Base-by-base conservation (phyloP, 495 filamentous ascomycete genomes). In the Aspergillus haitiensis region DNA sequence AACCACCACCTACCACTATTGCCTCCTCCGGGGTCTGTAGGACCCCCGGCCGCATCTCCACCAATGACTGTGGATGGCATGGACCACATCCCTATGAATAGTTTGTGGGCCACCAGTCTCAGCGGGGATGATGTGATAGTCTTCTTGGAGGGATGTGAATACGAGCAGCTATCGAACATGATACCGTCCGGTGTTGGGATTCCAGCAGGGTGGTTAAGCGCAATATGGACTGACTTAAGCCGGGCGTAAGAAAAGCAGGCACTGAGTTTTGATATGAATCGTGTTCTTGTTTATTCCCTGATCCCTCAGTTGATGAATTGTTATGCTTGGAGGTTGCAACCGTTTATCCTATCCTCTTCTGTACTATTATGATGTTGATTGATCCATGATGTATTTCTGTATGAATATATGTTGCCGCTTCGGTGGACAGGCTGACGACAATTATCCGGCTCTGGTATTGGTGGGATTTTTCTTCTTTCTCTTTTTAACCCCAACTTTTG, bases 111-210 rank as follows among this genome's bases (percentile, higher is more conserved):
- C 7, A 72, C 68, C 3, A 78, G 76, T 48, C 69, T 79, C 12
- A 72, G 78, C 6, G 75, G 78, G 2, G 80, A 81, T 35, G 79
- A 81, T 45, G 69, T 82, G 8, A 60, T 80, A 16, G 75, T 74
- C 6, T 80, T 81, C 64, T 62, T 81, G 15, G 77, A 77, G 47
- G 80, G 78, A 10, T 69, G 73, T 18, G 76, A 80, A n/a, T 70
- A 71, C 61, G 63, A 72, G 6, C 73, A 79, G 34, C 55, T 74
- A 40, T 65, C 70, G 5, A 53, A 64, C 12, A 64, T 68, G 34
- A 55, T 67, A 18, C 66, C 71, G 10, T 74, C 75, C 0, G 75
- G 76, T 48, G 63, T 74, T 12, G 75, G 75, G 2, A 61, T 74
- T 31, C 71, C 75, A 0, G 54, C 66, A 15, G 75, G 77, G 15